phyloP scores from a whole-genome alignment of 2,329 filamentous ascomycete species.

The Fusarium lyarnte region DNA sequence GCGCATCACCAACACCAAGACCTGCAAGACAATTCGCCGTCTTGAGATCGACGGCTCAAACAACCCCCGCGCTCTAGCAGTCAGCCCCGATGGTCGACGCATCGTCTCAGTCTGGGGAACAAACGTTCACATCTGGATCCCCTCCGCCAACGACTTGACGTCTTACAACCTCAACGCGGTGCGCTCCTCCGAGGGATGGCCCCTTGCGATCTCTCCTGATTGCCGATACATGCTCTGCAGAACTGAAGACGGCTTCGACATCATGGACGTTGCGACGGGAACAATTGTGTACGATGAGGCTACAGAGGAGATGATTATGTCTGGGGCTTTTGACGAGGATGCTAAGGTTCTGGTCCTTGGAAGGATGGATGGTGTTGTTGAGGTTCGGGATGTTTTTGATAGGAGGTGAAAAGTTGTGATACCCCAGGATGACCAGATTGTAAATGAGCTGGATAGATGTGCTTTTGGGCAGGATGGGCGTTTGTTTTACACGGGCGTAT shows the following conservation, averaged over 20 bases:
- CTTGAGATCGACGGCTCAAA: slow-evolving; percentile 48
- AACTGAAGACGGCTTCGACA: slow-evolving; percentile 54
- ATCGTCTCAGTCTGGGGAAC: slow-evolving; percentile 53
- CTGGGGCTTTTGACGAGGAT: slow-evolving; percentile 50
- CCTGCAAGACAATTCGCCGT: slow-evolving; percentile 48
- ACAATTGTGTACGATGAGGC: slow-evolving; percentile 43
- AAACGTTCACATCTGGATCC: slow-evolving; percentile 51
- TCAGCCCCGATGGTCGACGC: slow-evolving; percentile 47
- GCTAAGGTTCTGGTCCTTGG: slow-evolving; percentile 47
- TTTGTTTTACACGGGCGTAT: neutral
- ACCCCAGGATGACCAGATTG: slow-evolving; percentile 17
- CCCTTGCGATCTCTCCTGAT: slow-evolving; percentile 52
- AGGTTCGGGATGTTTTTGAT: slow-evolving; percentile 47
- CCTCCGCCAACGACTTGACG: slow-evolving; percentile 45
- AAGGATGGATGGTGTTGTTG: slow-evolving; percentile 48
- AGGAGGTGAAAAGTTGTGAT: slow-evolving; percentile 35
- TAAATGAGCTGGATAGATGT: neutral
- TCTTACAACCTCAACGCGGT: slow-evolving; percentile 50
- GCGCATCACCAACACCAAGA: slow-evolving; percentile 47
- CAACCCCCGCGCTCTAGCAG: slow-evolving; percentile 48
- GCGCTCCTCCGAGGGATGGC: slow-evolving; percentile 52
- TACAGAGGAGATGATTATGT: slow-evolving; percentile 45
- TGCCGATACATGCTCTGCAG: slow-evolving; percentile 51
- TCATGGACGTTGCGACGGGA: slow-evolving; percentile 51
- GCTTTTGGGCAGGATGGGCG: neutral